Evolutionary conservation across 306 rosid species (phyloP).

Genomic region (Quercus gilva): DNA sequence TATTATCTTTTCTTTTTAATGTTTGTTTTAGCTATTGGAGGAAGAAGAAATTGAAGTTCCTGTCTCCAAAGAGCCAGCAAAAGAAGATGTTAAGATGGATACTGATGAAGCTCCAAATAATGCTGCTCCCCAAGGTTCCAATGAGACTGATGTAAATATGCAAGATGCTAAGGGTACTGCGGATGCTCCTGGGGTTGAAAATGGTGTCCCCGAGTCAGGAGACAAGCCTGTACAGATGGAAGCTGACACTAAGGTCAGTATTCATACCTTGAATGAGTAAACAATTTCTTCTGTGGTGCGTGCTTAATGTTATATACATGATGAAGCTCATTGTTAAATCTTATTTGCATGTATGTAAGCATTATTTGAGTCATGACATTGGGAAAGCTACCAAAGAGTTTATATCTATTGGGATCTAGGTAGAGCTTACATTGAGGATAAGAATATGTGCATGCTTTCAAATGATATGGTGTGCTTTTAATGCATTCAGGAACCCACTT

Average conservation of each 20-base stretch:
- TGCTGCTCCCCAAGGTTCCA: conserved; percentile 42
- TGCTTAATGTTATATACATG: no score
- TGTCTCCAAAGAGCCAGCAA: conserved; percentile 54
- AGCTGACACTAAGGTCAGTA: conserved; percentile 69
- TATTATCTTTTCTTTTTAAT: background rate
- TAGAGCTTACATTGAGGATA: background rate
- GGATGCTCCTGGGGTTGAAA: conserved; percentile 53
- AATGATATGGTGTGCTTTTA: background rate
- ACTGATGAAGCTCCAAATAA: conserved; percentile 66
- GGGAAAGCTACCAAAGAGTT: background rate
- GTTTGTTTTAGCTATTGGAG: conserved; percentile 61
- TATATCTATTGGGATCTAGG: background rate
- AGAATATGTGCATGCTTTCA: background rate
- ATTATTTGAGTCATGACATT: background rate
- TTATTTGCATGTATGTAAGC: background rate
- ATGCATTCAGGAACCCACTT: background rate
- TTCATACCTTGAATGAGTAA: background rate
- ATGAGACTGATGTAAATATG: conserved; percentile 64
- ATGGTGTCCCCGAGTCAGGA: conserved; percentile 59
- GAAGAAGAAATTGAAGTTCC: conserved; percentile 86
- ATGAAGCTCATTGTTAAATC: background rate
- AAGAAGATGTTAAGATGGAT: conserved; percentile 66
- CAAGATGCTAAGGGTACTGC: conserved; percentile 70
- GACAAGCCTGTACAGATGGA: conserved; percentile 88
- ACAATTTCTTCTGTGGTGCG: background rate